phyloP scores from a whole-genome alignment of 129 eudicot species.

The Tagetes patula region DNA sequence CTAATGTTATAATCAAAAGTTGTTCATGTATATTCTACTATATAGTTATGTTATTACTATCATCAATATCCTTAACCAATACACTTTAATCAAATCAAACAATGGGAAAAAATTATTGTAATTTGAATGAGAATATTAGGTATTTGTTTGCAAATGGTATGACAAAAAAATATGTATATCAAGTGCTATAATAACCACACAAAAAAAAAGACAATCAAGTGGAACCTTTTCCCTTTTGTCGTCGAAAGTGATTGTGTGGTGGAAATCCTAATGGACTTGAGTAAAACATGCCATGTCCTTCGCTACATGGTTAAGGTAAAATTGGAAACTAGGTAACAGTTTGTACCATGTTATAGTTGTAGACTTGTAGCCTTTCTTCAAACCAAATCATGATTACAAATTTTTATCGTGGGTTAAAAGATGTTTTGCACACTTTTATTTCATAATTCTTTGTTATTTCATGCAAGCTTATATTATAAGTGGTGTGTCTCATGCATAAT shows the following conservation, averaged over 20 bases:
- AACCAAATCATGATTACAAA: not conserved
- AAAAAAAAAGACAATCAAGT: conserved; percentile 31
- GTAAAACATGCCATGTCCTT: conserved; percentile 27
- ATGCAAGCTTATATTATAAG: no score
- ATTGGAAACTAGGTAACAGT: conserved; percentile 24
- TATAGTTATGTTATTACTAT: not conserved
- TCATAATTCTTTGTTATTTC: no score
- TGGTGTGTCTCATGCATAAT: no score
- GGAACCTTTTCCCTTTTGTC: conserved; percentile 23
- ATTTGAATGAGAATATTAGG: conserved; percentile 32
- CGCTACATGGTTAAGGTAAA: conserved; percentile 8
- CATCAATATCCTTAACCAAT: conserved; percentile 1
- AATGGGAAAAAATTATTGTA: conserved; percentile 18
- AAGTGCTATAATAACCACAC: conserved; percentile 26
- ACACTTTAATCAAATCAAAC: conserved; percentile 17
- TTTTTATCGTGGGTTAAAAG: no score
- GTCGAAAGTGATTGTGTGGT: conserved; percentile 24
- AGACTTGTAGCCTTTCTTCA: not conserved
- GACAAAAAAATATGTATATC: conserved; percentile 26
- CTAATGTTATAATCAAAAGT: not conserved
- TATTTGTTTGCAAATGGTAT: conserved; percentile 27
- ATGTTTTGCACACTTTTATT: no score
- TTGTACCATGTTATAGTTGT: conserved; percentile 14
- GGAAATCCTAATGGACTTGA: conserved; percentile 34
- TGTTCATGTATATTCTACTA: not conserved